A percentile compares a stretch with the other conserved stretches of the same genome.
Conservation (phyloP, 2,329 filamentous ascomycete species). For the Scedosporium apiospermum region DNA sequence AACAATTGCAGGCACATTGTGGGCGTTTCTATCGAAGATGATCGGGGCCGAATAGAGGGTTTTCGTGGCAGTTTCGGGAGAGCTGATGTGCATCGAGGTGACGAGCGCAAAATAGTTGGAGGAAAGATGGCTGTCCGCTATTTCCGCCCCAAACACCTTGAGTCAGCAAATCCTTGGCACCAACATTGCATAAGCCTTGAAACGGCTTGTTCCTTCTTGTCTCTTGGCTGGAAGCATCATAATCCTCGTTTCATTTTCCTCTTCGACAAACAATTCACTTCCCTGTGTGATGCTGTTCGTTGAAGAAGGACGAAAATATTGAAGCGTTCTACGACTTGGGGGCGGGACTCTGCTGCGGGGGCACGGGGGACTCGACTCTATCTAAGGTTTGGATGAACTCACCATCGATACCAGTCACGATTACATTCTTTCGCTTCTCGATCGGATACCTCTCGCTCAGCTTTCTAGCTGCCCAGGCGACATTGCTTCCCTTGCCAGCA, state of each 20-base stretch:
- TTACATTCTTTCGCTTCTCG: constrained; percentile 45
- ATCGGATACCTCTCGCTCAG: constrained; percentile 52
- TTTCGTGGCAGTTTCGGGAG: constrained; percentile 49
- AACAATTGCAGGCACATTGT: constrained; percentile 57
- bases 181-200: too few relatives aligned
- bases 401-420: constrained; percentile 67
- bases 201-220: neutral
- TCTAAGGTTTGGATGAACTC: constrained; percentile 20
- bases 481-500: constrained; percentile 66
- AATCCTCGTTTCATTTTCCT: neutral
- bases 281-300: neutral
- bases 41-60: constrained; percentile 62
- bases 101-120: constrained; percentile 58
- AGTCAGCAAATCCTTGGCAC: neutral
- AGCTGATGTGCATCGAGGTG: constrained; percentile 50
- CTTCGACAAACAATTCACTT: neutral
- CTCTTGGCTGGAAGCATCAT: neutral
- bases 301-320: neutral
- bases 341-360: neutral
- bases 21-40: constrained; percentile 65
- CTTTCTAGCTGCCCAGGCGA: constrained; percentile 60
- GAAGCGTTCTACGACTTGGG: neutral
- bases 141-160: constrained; percentile 7
- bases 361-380: neutral
- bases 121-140: constrained; percentile 63